A percentile compares a stretch with the other conserved stretches of the same genome.
Conservation (phyloP, 192 early-diverging fungal genomes). For the Allomyces javanicus region DNA sequence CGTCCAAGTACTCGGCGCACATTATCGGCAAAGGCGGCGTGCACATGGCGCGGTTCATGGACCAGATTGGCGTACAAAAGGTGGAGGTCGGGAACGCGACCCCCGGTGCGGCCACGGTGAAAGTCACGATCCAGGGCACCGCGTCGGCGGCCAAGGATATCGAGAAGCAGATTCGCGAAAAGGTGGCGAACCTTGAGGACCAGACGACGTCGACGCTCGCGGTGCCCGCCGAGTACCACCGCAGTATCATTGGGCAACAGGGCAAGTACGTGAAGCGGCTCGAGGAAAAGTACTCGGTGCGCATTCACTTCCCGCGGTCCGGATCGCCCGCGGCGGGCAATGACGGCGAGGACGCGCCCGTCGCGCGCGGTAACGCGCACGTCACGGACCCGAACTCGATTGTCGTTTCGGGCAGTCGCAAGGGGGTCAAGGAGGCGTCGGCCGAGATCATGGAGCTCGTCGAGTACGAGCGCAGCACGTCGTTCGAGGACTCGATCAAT, state of each 20-base stretch:
- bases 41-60: constrained; percentile 55
- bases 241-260: constrained; percentile 44
- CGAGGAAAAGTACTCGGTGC: constrained; percentile 56
- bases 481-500: too few species aligned
- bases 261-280: constrained; percentile 50
- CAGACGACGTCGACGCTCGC: constrained; percentile 29
- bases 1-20: constrained; percentile 39
- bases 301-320: constrained; percentile 45
- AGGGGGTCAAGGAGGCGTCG: background rate
- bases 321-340: constrained; percentile 4
- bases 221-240: constrained; percentile 43
- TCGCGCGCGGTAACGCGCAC: constrained; percentile 5
- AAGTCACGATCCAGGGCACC: constrained; percentile 58
- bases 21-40: constrained; percentile 83
- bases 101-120: constrained; percentile 23
- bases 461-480: background rate
- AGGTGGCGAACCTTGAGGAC: constrained; percentile 48
- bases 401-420: background rate
- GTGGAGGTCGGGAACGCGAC: constrained; percentile 10
- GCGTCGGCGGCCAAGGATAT: constrained; percentile 41
- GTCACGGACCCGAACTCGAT: background rate
- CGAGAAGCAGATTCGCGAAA: constrained; percentile 29
- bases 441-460: background rate
- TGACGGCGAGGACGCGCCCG: background rate
- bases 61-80: constrained; percentile 38